Evolutionary conservation across 1,139 yeast genomes (phyloP).

Genomic region (Kazachstania sp.): DNA sequence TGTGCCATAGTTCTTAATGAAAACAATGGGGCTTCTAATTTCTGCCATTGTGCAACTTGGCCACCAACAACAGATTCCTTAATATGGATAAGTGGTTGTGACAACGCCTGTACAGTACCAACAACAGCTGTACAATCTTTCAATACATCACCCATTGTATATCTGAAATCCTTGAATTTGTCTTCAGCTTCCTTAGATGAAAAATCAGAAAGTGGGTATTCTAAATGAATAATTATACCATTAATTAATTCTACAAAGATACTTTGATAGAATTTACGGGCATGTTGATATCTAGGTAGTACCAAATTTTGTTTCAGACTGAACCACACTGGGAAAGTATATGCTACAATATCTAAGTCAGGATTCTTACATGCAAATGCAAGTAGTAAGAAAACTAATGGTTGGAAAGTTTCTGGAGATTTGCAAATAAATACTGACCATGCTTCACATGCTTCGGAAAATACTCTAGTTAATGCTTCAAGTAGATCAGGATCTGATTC

Average conservation of each 20-base stretch:
- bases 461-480: conserved; percentile 65
- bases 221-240: conserved; percentile 62
- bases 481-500: conserved; percentile 43
- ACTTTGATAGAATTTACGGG: conserved; percentile 50
- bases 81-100: conserved; percentile 32
- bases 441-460: conserved; percentile 89
- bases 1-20: conserved; percentile 92
- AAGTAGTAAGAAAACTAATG: conserved; percentile 66
- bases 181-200: conserved; percentile 65
- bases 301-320: conserved; percentile 63
- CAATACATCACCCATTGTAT: conserved; percentile 93
- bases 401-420: conserved; percentile 60
- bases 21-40: conserved; percentile 82
- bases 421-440: conserved; percentile 87
- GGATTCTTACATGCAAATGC: conserved; percentile 31
- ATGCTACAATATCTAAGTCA: conserved; percentile 82
- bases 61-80: conserved; percentile 16
- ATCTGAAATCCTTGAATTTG: conserved; percentile 85
- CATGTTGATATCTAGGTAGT: conserved; percentile 52
- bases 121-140: conserved; percentile 91
- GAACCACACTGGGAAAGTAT: conserved; percentile 91
- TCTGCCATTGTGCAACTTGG: conserved; percentile 54
- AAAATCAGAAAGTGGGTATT: conserved; percentile 54
- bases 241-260: conserved; percentile 56
- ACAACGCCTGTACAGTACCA: conserved; percentile 64